Evolutionary conservation across 2,329 filamentous ascomycete species (phyloP).

Genomic region (Ophioceras dolichostomum): DNA sequence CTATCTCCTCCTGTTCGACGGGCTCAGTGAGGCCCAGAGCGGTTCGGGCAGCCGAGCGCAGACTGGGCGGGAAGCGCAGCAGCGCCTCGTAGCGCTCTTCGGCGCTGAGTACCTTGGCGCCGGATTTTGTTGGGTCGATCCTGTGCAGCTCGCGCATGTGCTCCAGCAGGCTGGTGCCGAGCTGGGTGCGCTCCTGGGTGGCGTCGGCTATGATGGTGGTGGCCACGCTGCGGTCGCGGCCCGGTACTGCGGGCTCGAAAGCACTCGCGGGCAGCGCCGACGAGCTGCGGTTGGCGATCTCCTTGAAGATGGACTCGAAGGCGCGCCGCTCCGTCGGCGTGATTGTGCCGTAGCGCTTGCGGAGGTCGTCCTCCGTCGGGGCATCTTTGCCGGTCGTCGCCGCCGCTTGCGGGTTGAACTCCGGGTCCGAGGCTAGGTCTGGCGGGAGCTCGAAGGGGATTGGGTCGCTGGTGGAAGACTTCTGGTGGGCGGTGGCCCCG

Average conservation of each 20-base stretch:
- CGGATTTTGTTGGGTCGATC: neutral
- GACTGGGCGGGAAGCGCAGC: slow-evolving; percentile 24
- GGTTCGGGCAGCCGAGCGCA: slow-evolving; percentile 23
- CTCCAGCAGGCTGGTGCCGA: neutral
- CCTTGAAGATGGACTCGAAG: slow-evolving; percentile 43
- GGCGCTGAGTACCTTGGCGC: slow-evolving; percentile 5
- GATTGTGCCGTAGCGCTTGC: slow-evolving; percentile 42
- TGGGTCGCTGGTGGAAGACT: too few relatives aligned
- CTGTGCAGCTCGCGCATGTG: slow-evolving; percentile 3
- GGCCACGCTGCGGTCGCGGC: slow-evolving; percentile 3
- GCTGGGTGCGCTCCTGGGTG: slow-evolving; percentile 3
- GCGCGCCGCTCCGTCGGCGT: slow-evolving; percentile 38
- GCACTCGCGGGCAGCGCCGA: too few relatives aligned
- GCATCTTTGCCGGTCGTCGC: slow-evolving; percentile 10
- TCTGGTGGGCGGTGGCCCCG: too few relatives aligned
- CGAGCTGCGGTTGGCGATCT: slow-evolving; percentile 27
- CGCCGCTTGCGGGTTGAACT: slow-evolving; percentile 8
- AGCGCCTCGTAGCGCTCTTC: slow-evolving; percentile 21
- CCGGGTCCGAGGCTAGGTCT: slow-evolving; percentile 19
- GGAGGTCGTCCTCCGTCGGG: slow-evolving; percentile 8
- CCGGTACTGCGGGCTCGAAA: neutral
- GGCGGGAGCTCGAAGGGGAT: slow-evolving; percentile 39
- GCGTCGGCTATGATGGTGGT: slow-evolving; percentile 12
- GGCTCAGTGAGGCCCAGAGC: slow-evolving; percentile 21
- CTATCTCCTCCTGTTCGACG: slow-evolving; percentile 4